Evolutionary conservation across 768 basidiomycete species (phyloP).

Genomic region (Hortiboletus flavorubellus): DNA sequence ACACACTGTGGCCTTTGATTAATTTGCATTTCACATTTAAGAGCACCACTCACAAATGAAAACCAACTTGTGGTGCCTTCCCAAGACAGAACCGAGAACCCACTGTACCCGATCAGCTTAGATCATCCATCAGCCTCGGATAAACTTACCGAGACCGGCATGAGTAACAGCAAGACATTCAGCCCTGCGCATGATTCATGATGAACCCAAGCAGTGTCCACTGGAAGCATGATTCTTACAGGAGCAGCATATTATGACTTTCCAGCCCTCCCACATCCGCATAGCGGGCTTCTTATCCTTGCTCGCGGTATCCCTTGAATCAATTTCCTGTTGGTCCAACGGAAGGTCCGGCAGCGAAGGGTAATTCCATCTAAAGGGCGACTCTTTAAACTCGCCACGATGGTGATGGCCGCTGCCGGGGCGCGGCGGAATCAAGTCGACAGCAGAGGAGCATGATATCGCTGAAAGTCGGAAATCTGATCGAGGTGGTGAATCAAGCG

Average conservation of each 20-base stretch:
- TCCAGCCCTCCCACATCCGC: slow-evolving; percentile 49
- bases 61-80: slow-evolving; percentile 48
- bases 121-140: neutral
- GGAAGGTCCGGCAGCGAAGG: slow-evolving; percentile 23
- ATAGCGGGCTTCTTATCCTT: slow-evolving; percentile 8
- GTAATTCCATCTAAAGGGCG: slow-evolving; percentile 32
- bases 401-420: slow-evolving; percentile 2
- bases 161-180: slow-evolving; percentile 60
- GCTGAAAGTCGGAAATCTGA: slow-evolving; percentile 24
- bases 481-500: slow-evolving; percentile 14
- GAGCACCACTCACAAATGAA: slow-evolving; percentile 52
- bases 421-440: slow-evolving; percentile 23
- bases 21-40: neutral
- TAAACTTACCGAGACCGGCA: slow-evolving; percentile 63
- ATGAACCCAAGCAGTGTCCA: neutral
- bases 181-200: slow-evolving; percentile 49
- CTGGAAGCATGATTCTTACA: slow-evolving; percentile 38
- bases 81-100: slow-evolving; percentile 47
- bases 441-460: slow-evolving; percentile 22
- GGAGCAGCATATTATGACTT: slow-evolving; percentile 49
- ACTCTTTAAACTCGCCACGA: slow-evolving; percentile 24
- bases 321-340: slow-evolving; percentile 1
- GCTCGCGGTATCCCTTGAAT: neutral
- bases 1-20: slow-evolving; percentile 43
- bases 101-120: slow-evolving; percentile 40